Percentiles rank a stretch among this genome's conserved stretches.
These are phyloP conservation scores for Pyrenophora graminea DNA, from an alignment of 2,329 filamentous ascomycete genomes.

Conservation along the genomic window DNA sequence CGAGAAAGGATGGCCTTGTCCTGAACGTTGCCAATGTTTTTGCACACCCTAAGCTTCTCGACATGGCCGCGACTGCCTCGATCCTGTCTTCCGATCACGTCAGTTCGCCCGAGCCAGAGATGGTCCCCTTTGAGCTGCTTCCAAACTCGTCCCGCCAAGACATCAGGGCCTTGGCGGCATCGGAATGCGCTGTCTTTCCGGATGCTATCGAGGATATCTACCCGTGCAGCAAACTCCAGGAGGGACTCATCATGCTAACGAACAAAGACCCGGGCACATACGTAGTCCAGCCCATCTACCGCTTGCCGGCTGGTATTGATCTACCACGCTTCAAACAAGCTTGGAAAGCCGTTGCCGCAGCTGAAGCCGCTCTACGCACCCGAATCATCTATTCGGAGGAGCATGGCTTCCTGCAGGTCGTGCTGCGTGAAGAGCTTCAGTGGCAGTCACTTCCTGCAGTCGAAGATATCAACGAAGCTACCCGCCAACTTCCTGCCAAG, in stretches of 20 bases:
- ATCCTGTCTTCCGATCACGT: conserved; percentile 30
- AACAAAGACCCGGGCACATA: conserved; percentile 40
- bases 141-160: conserved; percentile 16
- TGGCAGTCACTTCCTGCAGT: conserved; percentile 28
- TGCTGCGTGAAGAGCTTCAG: conserved; percentile 25
- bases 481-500: conserved; percentile 34
- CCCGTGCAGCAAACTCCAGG: conserved; percentile 39
- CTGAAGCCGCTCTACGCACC: conserved; percentile 54
- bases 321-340: conserved; percentile 48
- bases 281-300: conserved; percentile 48
- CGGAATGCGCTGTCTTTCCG: conserved; percentile 32
- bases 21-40: conserved; percentile 53
- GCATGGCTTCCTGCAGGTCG: conserved; percentile 42
- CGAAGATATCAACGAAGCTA: conserved; percentile 31
- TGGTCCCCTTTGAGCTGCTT: conserved; percentile 34
- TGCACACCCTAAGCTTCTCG: conserved; percentile 48
- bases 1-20: conserved; percentile 46
- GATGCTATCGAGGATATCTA: conserved; percentile 39
- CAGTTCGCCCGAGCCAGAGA: conserved; percentile 15
- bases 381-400: conserved; percentile 42
- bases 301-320: conserved; percentile 35
- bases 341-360: conserved; percentile 52
- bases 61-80: conserved; percentile 45
- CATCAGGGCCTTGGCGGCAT: conserved; percentile 32
- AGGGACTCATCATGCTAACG: conserved; percentile 39